Conservation (phyloP, 2,329 filamentous ascomycete species). For the Trichoderma asperellum region DNA sequence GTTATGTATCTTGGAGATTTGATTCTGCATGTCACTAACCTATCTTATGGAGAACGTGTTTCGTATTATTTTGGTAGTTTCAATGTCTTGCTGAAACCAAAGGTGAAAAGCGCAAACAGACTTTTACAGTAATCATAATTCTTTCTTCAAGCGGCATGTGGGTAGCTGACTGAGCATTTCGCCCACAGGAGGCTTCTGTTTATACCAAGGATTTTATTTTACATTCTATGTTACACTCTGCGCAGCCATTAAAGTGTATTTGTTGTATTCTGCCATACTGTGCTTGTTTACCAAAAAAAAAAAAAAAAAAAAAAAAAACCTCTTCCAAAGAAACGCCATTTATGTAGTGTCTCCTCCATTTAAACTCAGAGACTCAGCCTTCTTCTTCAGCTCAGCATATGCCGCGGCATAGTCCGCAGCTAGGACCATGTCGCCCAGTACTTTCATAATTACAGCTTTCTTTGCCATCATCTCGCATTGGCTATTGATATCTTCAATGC, state of each 20-base stretch:
- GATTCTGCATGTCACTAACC: neutral
- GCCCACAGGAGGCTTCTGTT: neutral
- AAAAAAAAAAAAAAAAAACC: no score
- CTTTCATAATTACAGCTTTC: conserved; percentile 75
- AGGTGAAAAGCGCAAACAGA: neutral
- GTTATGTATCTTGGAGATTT: neutral
- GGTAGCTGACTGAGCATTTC: neutral
- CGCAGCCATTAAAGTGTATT: neutral
- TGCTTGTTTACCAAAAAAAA: neutral
- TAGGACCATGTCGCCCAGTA: conserved; percentile 65
- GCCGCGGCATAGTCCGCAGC: conserved; percentile 69
- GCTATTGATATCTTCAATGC: conserved; percentile 65
- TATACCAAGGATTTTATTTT: neutral
- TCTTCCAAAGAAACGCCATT: neutral
- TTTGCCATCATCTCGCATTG: conserved; percentile 82
- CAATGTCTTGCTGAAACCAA: neutral
- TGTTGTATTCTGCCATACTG: neutral
- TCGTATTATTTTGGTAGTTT: neutral
- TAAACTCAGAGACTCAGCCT: conserved; percentile 39
- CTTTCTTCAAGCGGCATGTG: neutral
- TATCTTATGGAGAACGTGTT: neutral
- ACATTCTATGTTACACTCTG: neutral
- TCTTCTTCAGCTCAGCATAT: conserved; percentile 62
- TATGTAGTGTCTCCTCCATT: conserved; percentile 24
- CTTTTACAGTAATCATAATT: neutral